A percentile compares a stretch with the other conserved stretches of the same genome.
Conservation (phyloP, 768 basidiomycete genomes). For the Leucosporidium yakuticum region DNA sequence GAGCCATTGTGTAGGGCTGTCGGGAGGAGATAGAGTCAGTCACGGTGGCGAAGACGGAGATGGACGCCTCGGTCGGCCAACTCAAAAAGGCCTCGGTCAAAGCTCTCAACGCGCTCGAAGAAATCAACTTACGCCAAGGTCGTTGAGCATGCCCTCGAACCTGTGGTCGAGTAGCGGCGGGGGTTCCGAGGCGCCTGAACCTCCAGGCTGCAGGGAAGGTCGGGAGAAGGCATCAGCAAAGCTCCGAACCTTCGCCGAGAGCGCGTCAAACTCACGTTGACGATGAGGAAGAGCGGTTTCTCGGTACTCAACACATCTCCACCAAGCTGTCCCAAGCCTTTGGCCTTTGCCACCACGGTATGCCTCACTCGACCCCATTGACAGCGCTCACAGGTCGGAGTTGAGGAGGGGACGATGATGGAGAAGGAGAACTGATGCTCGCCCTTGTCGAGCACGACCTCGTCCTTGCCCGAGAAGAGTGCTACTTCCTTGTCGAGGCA, state of each 20-base stretch:
- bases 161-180: slow-evolving; percentile 31
- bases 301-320: slow-evolving; percentile 18
- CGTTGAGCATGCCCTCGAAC: slow-evolving; percentile 25
- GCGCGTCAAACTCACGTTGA: slow-evolving; percentile 7
- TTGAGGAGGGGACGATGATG: slow-evolving; percentile 20
- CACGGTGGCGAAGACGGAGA: not conserved
- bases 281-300: slow-evolving; percentile 25
- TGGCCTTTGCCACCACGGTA: slow-evolving; percentile 31
- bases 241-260: not conserved
- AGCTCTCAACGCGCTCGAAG: not conserved
- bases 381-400: slow-evolving; percentile 29
- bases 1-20: slow-evolving; percentile 26
- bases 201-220: slow-evolving; percentile 3
- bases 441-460: slow-evolving; percentile 20
- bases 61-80: no score
- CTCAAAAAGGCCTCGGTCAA: no score
- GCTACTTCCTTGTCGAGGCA: slow-evolving; percentile 21
- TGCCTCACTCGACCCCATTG: slow-evolving; percentile 32
- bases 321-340: slow-evolving; percentile 16
- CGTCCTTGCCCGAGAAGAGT: slow-evolving; percentile 13
- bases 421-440: slow-evolving; percentile 33
- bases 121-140: slow-evolving; percentile 23
- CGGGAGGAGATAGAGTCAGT: not conserved
- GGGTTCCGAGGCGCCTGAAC: slow-evolving; percentile 16
- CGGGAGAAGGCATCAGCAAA: not conserved